Evolutionary conservation across 1,284 basidiomycete genomes (phyloP).

Genomic region (Rhodotorula mucilaginosa): DNA sequence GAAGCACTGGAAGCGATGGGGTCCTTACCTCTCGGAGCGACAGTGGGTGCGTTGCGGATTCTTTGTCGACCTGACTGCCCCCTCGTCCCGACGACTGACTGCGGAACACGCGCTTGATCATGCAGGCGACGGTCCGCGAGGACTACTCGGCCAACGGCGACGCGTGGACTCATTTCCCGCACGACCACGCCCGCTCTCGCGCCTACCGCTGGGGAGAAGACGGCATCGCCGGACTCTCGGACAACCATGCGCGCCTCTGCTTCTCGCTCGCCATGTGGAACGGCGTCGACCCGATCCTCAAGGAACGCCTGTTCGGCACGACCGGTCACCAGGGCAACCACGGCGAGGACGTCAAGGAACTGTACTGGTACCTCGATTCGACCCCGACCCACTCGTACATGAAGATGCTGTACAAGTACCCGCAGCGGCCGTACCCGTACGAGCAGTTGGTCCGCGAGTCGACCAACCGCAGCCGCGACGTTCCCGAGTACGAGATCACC

Average conservation of each 20-base stretch:
- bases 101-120: background rate
- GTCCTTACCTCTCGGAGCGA: conserved; percentile 91
- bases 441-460: conserved; percentile 87
- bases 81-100: conserved; percentile 1
- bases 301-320: conserved; percentile 90
- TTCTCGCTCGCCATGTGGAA: conserved; percentile 93
- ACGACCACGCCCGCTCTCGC: conserved; percentile 88
- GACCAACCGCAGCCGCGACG: conserved; percentile 74
- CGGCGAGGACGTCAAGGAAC: conserved; percentile 97
- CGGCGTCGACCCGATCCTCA: conserved; percentile 87
- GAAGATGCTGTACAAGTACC: conserved; percentile 69
- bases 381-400: conserved; percentile 99
- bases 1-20: conserved; percentile 96
- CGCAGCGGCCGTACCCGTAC: conserved; percentile 87
- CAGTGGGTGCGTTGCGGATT: conserved; percentile 74
- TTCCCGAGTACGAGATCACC: conserved; percentile 86
- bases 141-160: conserved; percentile 96
- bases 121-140: conserved; percentile 90
- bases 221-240: conserved; percentile 91
- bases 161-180: conserved; percentile 96
- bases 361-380: conserved; percentile 97
- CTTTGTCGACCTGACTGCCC: background rate
- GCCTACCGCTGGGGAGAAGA: conserved; percentile 99
- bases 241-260: conserved; percentile 92
- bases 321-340: conserved; percentile 96